Evolutionary conservation across 2,329 filamentous ascomycete species (phyloP), one percentile per base, ranked within the genome.

Genomic region (Colletotrichum neosansevieriae): DNA sequence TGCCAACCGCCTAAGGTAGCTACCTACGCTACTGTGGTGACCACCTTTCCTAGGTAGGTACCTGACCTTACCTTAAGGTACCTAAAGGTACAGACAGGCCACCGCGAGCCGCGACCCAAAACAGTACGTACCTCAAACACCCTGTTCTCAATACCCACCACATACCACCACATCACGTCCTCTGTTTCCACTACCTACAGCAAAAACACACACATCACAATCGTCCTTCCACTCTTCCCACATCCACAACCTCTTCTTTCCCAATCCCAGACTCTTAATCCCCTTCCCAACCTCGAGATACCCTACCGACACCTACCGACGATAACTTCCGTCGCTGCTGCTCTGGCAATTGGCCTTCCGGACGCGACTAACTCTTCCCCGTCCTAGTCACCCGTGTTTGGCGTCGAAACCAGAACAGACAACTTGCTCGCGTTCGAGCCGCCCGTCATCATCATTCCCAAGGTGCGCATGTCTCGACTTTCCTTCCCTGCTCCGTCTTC

Each of bases 131-230:
- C 65, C 47, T 51, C 50, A 24, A 19, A 12, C n/a, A 29, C 60
- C 63, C 53, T 53, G 32, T 63, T 64, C 53, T 47, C 65, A 65
- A 68, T 68, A 59, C 65, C 61, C 65, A 68, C 67, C 47, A 17
- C 63, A 67, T 60, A 66, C 66, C 62, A 69, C 67, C 62, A 69
- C 67, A 67, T 69, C 67, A 69, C 67, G 67, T 69, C 67, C 54
- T 59, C 32, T 32, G 66, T 67, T 69, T 56, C 63, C 67, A 67
- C 67, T 62, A 62, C 63, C 67, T 66, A 38, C 62, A 29, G 67
- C 63, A 64, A 69, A 69, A 65, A 68, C 65, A 68, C 65, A 68
- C 60, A 65, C 57, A 58, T 59, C 61, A 56, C 61, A 65, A 53
- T 59, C 42, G 53, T 54, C 54, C 42, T 54, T 50, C 47, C 65